A percentile compares a stretch with the other conserved stretches of the same genome.
phyloP scores from a whole-genome alignment of 495 filamentous ascomycete species.

The Amniculicola lignicola region DNA sequence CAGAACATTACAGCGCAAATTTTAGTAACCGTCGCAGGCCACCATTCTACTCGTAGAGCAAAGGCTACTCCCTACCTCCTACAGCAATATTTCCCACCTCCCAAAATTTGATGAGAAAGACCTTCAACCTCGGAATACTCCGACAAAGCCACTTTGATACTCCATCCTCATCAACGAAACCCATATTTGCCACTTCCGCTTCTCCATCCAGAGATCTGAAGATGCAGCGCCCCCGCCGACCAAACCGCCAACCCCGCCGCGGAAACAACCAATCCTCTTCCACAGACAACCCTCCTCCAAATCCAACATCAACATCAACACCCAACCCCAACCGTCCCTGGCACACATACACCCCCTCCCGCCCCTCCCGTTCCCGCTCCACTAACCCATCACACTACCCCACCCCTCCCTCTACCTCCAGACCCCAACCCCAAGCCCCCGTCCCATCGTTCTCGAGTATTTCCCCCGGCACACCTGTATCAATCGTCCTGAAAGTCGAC shows the following conservation, averaged over 20 bases:
- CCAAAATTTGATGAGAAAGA: background rate
- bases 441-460: conserved; percentile 32
- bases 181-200: background rate
- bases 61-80: background rate
- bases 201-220: too few species aligned
- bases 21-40: too few species aligned
- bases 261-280: background rate
- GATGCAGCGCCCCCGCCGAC: background rate
- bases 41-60: too few species aligned
- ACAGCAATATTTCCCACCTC: background rate
- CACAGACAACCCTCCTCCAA: background rate
- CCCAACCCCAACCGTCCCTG: background rate
- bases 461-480: conserved; percentile 56
- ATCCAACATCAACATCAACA: background rate
- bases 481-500: conserved; percentile 68
- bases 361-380: background rate
- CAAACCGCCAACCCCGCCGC: conserved; percentile 9
- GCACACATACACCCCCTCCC: background rate
- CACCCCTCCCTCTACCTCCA: background rate
- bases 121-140: background rate
- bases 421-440: background rate
- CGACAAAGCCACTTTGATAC: background rate
- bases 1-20: too few species aligned
- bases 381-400: background rate
- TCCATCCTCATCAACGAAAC: background rate